Percentiles rank a stretch among this genome's conserved stretches.
These are phyloP conservation scores for Scutellaria barbata DNA, from an alignment of 257 asterid species.

Conservation along the genomic window DNA sequence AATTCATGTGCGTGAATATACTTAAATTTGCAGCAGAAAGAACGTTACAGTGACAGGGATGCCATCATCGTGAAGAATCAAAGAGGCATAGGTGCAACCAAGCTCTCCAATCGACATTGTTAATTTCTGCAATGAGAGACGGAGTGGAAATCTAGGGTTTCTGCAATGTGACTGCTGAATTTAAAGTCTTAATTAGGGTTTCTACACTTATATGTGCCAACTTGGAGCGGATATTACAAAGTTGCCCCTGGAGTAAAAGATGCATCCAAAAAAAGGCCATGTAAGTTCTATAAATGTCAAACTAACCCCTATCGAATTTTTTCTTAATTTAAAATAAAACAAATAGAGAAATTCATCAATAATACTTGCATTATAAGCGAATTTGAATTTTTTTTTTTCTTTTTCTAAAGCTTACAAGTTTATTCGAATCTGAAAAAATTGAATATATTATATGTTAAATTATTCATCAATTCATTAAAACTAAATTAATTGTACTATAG, in stretches of 20 bases:
- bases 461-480: too few species aligned
- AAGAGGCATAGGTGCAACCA: slow-evolving; percentile 68
- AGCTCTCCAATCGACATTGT: slow-evolving; percentile 61
- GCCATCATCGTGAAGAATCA: slow-evolving; percentile 74
- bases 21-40: background rate
- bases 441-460: too few species aligned
- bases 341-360: background rate
- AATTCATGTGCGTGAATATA: background rate
- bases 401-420: too few species aligned
- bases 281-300: background rate
- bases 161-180: slow-evolving; percentile 13
- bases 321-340: background rate
- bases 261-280: background rate
- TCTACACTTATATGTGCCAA: background rate
- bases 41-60: slow-evolving; percentile 59
- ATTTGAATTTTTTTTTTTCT: too few species aligned
- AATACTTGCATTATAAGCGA: too few species aligned
- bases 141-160: slow-evolving; percentile 24
- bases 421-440: too few species aligned
- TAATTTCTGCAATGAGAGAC: background rate
- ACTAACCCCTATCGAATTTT: slow-evolving; percentile 6
- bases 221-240: slow-evolving; percentile 7
- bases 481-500: too few species aligned
- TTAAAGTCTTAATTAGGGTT: background rate
- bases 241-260: slow-evolving; percentile 1